Evolutionary conservation across 2,329 filamentous ascomycete species (phyloP).

Genomic region (Epichloe aotearoae): DNA sequence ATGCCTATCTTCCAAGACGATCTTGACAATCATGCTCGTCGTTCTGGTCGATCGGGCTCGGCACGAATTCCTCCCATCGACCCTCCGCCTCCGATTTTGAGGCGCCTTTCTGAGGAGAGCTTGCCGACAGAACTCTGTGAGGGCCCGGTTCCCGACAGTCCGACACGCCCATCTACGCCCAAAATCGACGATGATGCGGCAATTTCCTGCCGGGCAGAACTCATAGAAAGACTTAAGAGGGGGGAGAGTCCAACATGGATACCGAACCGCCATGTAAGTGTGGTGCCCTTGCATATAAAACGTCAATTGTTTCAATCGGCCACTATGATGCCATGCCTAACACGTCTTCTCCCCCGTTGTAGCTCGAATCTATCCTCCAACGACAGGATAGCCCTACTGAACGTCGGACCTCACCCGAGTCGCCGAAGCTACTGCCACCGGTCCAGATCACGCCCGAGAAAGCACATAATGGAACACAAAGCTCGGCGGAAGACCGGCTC

Average conservation of each 20-base stretch:
- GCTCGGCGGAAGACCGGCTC: slow-evolving; percentile 26
- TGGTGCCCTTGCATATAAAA: background rate
- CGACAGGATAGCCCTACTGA: slow-evolving; percentile 10
- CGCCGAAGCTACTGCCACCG: slow-evolving; percentile 30
- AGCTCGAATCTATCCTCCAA: slow-evolving; percentile 27
- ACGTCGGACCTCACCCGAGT: slow-evolving; percentile 22
- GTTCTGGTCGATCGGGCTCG: slow-evolving; percentile 12
- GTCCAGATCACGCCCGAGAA: slow-evolving; percentile 36
- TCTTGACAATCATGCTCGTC: slow-evolving; percentile 22
- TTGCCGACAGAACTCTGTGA: slow-evolving; percentile 49
- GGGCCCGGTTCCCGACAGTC: slow-evolving; percentile 36
- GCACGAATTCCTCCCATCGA: slow-evolving; percentile 9
- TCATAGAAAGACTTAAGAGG: slow-evolving; percentile 76
- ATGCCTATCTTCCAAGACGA: slow-evolving; percentile 50
- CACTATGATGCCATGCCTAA: background rate
- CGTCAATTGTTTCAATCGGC: background rate
- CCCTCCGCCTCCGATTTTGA: slow-evolving; percentile 8
- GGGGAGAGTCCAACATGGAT: slow-evolving; percentile 63
- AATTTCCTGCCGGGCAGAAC: slow-evolving; percentile 53
- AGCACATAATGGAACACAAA: slow-evolving; percentile 11
- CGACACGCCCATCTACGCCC: slow-evolving; percentile 14
- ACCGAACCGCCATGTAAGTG: slow-evolving; percentile 45
- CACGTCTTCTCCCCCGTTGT: background rate
- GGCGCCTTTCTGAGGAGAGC: slow-evolving; percentile 43
- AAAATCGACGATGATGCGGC: slow-evolving; percentile 15